Evolutionary conservation across 441 rosid species (phyloP).

Genomic region (Raphanus hybrid): DNA sequence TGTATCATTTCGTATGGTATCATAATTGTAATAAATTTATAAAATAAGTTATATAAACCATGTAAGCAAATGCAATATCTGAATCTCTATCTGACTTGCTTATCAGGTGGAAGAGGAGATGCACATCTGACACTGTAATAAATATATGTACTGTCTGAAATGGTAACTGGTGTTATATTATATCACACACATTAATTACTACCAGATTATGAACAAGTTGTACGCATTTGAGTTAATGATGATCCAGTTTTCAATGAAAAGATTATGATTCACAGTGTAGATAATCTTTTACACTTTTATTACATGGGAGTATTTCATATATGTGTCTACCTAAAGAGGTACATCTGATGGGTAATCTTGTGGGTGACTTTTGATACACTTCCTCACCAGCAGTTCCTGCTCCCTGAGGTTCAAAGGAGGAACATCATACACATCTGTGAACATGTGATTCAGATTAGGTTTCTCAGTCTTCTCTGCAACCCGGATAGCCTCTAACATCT

Average conservation of each 20-base stretch:
- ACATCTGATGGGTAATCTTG: conserved; percentile 74
- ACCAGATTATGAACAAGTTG: neutral
- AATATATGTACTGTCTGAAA: neutral
- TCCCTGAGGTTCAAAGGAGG: conserved; percentile 66
- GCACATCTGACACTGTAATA: too few relatives aligned
- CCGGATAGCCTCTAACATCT: conserved; percentile 76
- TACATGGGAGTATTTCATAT: conserved; percentile 9
- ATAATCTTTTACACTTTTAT: conserved; percentile 18
- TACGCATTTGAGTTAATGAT: too few relatives aligned
- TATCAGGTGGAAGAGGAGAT: too few relatives aligned
- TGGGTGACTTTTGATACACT: conserved; percentile 60
- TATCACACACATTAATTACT: neutral
- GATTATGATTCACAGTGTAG: neutral
- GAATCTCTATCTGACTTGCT: too few relatives aligned
- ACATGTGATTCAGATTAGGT: conserved; percentile 64
- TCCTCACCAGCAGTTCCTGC: conserved; percentile 65
- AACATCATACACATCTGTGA: conserved; percentile 77
- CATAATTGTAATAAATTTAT: conserved; percentile 29
- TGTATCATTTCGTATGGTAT: conserved; percentile 22
- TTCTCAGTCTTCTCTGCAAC: conserved; percentile 73
- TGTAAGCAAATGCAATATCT: neutral
- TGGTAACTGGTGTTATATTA: neutral
- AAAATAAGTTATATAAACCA: conserved; percentile 5
- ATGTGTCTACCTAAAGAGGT: neutral
- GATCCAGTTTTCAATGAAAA: too few relatives aligned